Evolutionary conservation across 192 early-diverging fungal genomes (phyloP), one percentile per base, ranked within the genome.

Genomic region (Rhizophagus prolifer): DNA sequence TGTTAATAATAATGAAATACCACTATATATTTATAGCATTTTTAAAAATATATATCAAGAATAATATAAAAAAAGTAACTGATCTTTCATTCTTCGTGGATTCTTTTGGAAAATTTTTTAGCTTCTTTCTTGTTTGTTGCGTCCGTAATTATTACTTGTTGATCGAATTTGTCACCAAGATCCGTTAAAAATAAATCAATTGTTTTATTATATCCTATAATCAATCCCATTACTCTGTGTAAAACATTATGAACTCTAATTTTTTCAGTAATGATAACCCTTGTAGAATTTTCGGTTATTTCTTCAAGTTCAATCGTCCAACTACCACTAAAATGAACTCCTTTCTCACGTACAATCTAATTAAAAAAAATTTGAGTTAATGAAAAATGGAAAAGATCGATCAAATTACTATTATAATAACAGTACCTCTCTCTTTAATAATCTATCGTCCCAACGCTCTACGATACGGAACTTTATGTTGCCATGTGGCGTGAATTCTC

Each of bases 301-400:
- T n/a, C 10, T 38, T 68, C 66, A 36, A 68, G n/a, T 68, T 68
- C 66, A 68, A 68, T 68, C 9, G 36, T 36, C 66, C 66, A 68
- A 9, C 66, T 68, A 44, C 66, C 66, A 9, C 34, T 68, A 12
- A 68, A n/a, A n/a, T 68, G 36, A 38, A 30, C 34, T 44, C 66
- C 66, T 68, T 38, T n/a, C 38, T 68, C 66, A n/a, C 66, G 66
- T 68, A 68, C 66, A 36, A 68, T 68, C 66, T 68, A 38, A n/a
- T 34, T 21, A 34, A 34, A 21, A 13, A 23, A 62, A 63, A 63
- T 12, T 44, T 2, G 41, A 41, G 31, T 41, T 41, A 41, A 9
- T 26, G 19, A 16, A 63, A 63, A 63, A 38, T 38, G 5, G 0
- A 63, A 63, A 30, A 25, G 62, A 63, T 3, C 9, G 9, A 63